A percentile compares a stretch with the other conserved stretches of the same genome.
phyloP scores from a whole-genome alignment of 2,329 filamentous ascomycete species.

The Xylaria sp. region DNA sequence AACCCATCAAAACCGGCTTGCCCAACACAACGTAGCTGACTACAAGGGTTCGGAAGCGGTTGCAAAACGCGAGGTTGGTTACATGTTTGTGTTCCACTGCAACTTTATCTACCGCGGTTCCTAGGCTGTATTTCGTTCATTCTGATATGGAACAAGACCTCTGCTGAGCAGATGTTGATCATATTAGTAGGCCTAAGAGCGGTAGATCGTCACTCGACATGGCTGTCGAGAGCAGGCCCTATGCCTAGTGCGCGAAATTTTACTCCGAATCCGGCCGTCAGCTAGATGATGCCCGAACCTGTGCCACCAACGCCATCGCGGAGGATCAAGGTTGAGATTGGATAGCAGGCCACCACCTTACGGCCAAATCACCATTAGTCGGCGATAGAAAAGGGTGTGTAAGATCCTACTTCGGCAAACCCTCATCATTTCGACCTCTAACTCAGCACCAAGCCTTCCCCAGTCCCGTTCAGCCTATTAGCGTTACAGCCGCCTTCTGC shows the following conservation, averaged over 20 bases:
- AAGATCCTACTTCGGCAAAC: constrained; percentile 4
- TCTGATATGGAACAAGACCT: neutral
- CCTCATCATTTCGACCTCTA: neutral
- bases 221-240: neutral
- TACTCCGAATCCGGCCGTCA: neutral
- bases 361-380: neutral
- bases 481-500: constrained; percentile 6
- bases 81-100: neutral
- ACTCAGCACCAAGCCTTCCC: neutral
- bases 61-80: neutral
- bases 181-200: neutral
- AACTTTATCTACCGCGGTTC: neutral
- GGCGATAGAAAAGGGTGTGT: constrained; percentile 5
- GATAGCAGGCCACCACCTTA: neutral
- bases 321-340: neutral
- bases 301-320: neutral
- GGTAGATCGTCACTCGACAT: neutral
- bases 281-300: neutral
- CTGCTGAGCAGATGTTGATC: neutral
- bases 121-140: neutral
- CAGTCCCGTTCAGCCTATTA: constrained; percentile 12
- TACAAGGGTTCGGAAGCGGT: neutral
- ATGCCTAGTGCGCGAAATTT: neutral
- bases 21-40: neutral
- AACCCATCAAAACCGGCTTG: neutral